Conservation (phyloP, 495 filamentous ascomycete species). For the Daldinia vernicosa region DNA sequence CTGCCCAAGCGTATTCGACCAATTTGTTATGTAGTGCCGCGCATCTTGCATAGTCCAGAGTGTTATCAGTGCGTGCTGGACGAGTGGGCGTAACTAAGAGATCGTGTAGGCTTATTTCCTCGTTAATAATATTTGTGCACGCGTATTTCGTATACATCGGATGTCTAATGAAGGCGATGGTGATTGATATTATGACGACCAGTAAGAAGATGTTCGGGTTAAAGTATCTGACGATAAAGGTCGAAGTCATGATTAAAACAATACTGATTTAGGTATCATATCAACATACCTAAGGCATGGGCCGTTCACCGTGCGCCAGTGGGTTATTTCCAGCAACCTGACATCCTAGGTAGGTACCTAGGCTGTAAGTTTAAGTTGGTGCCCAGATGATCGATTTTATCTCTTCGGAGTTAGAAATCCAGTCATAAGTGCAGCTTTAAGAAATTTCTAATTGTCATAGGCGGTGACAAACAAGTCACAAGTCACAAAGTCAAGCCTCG, state of each 20-base stretch:
- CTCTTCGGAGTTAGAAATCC: too few relatives aligned
- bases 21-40: conserved; percentile 56
- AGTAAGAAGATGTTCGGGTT: neutral
- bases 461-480: too few relatives aligned
- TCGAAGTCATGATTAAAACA: too few relatives aligned
- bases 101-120: conserved; percentile 6
- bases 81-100: conserved; percentile 46
- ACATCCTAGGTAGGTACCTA: too few relatives aligned
- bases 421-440: too few relatives aligned
- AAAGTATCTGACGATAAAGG: neutral
- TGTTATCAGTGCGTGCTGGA: conserved; percentile 42
- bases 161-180: neutral
- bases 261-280: neutral
- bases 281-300: too few relatives aligned
- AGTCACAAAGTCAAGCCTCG: too few relatives aligned
- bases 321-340: too few relatives aligned
- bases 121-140: neutral
- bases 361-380: too few relatives aligned
- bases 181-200: neutral
- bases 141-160: neutral
- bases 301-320: too few relatives aligned
- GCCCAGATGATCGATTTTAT: too few relatives aligned
- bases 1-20: conserved; percentile 48
- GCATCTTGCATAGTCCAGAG: conserved; percentile 52
- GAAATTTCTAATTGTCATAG: too few relatives aligned